Evolutionary conservation across 371 early-diverging fungal genomes (phyloP), one percentile per base, ranked within the genome.

Genomic region (Actinomortierella ambigua): DNA sequence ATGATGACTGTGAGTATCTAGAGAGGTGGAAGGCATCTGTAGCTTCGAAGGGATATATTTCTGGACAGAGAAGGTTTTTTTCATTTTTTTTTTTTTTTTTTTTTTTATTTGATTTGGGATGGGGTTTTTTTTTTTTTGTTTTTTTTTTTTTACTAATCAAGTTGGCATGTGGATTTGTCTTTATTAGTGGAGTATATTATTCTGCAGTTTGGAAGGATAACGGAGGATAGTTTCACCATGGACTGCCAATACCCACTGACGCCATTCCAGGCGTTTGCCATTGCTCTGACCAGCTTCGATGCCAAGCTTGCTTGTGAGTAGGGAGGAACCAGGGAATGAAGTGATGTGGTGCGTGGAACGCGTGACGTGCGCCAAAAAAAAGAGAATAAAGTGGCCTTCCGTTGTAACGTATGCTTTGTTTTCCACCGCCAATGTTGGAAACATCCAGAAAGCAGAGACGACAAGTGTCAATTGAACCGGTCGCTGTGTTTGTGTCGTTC

Each of bases 221-320:
- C 80, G 0, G 84, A 88, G 9, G 90, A 95, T 63, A 81, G 78
- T 34, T 99, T 97, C 68, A 90, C 97, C 0, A 81, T 99, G 81
- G 99, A 99, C 75, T 94, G 91, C 61, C 90, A 92, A 75, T 98
- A 96, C 76, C 99, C 99, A 0, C 87, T 98, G 83, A 89, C 92
- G 29, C 87, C 94, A 8, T 62, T 98, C 49, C 94, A 95, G 76
- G 98, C 98, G 0, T 95, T 99, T 82, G 91, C 91, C 6, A 93
- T 98, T 65, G 97, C 95, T 3, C 78, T 98, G 26, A 92, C 96
- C 2, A 93, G 95, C 56, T 91, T 95, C 69, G 94, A 95, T 71
- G 93, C 91, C 39, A 95, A 94, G 73, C 79, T 96, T 14, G 95
- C 92, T 11, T 96, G 95, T 75, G 93, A 93, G 76, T 95, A 80